phyloP scores from a whole-genome alignment of 352 stramenopile genomes.

The Aphanomyces euteiches region DNA sequence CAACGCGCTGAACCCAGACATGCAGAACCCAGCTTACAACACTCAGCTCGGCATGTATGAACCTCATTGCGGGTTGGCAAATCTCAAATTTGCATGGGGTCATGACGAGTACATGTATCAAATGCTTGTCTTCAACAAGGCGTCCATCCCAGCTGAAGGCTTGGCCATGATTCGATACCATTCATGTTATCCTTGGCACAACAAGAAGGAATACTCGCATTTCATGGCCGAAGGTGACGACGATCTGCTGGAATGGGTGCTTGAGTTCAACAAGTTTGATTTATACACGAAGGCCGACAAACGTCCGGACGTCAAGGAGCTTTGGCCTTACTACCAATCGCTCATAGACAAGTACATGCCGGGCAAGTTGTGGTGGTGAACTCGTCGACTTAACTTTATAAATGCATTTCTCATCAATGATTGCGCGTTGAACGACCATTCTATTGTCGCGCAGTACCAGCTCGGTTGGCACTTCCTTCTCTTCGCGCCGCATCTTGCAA shows the following conservation, averaged over 20 bases:
- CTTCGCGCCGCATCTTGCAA: conserved; percentile 78
- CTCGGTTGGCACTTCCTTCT: conserved; percentile 60
- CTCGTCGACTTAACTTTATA: neutral
- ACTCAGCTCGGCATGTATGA: conserved; percentile 86
- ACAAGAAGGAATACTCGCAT: conserved; percentile 88
- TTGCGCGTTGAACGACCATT: neutral
- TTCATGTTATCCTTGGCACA: conserved; percentile 92
- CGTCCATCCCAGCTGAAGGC: conserved; percentile 80
- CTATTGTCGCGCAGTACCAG: conserved; percentile 2
- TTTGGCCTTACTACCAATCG: conserved; percentile 90
- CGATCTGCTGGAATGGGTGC: conserved; percentile 85
- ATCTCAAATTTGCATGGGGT: conserved; percentile 88
- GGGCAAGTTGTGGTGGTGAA: conserved; percentile 68
- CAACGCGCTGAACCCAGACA: conserved; percentile 88
- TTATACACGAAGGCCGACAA: conserved; percentile 90
- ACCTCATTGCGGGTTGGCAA: conserved; percentile 83
- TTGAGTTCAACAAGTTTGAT: conserved; percentile 93
- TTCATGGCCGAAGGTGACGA: conserved; percentile 86
- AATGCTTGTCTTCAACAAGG: conserved; percentile 90
- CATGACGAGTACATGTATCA: conserved; percentile 94
- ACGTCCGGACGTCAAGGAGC: conserved; percentile 66
- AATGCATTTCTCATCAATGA: neutral
- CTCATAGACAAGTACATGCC: conserved; percentile 91
- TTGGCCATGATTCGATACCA: conserved; percentile 94
- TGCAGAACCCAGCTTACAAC: conserved; percentile 80